Evolutionary conservation across 306 rosid genomes (phyloP).

Genomic region (Pterocarpus macrocarpus): DNA sequence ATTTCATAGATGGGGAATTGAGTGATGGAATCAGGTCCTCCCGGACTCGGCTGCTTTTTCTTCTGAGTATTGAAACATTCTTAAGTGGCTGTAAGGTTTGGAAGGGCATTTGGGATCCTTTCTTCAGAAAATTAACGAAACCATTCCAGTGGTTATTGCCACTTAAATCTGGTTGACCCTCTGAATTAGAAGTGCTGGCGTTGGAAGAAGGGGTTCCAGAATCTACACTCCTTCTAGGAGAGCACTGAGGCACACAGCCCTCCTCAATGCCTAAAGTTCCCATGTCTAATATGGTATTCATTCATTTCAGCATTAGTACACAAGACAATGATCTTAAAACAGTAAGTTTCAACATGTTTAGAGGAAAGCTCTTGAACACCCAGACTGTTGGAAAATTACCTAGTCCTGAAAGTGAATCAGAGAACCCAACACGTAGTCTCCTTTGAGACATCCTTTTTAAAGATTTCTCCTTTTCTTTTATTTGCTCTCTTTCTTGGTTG

Average conservation of each 20-base stretch:
- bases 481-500: conserved; percentile 48
- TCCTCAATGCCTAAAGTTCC: conserved; percentile 56
- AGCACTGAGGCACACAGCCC: conserved; percentile 37
- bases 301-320: conserved; percentile 40
- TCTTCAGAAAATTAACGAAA: conserved; percentile 68
- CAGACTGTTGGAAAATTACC: conserved; percentile 47
- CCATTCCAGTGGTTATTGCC: conserved; percentile 55
- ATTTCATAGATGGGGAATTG: conserved; percentile 49
- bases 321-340: not conserved
- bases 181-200: conserved; percentile 77
- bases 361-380: too few relatives aligned
- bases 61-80: conserved; percentile 67
- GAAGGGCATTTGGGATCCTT: conserved; percentile 70
- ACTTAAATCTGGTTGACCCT: conserved; percentile 47
- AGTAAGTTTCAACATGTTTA: not conserved
- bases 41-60: conserved; percentile 71
- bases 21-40: conserved; percentile 68
- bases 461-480: conserved; percentile 36
- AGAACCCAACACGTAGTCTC: conserved; percentile 58
- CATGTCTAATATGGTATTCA: conserved; percentile 56
- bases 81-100: conserved; percentile 64
- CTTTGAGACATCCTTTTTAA: conserved; percentile 46
- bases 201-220: conserved; percentile 58
- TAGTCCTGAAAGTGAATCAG: conserved; percentile 63
- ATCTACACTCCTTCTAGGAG: conserved; percentile 52